A percentile compares a stretch with the other conserved stretches of the same genome.
phyloP scores from a whole-genome alignment of 1,284 basidiomycete genomes.

The Athelia sp. region DNA sequence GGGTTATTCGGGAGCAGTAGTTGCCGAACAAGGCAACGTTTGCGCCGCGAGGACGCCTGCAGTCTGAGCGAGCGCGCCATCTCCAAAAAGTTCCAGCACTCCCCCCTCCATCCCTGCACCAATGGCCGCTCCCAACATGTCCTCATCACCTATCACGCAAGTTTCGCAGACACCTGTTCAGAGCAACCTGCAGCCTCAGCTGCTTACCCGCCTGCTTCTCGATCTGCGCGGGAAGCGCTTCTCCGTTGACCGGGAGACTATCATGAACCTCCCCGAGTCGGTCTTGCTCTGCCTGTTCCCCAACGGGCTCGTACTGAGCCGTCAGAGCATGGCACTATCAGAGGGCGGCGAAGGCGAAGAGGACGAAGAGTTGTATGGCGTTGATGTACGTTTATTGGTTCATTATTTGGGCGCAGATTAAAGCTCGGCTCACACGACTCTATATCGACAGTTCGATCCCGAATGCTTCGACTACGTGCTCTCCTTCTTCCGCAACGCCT shows the following conservation, averaged over 20 bases:
- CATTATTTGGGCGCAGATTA: constrained; percentile 6
- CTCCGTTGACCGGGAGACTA: constrained; percentile 93
- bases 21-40: too few relatives aligned
- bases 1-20: too few relatives aligned
- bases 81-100: too few relatives aligned
- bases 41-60: too few relatives aligned
- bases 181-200: constrained; percentile 73
- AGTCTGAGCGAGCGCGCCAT: too few relatives aligned
- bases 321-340: constrained; percentile 72
- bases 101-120: constrained; percentile 14
- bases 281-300: constrained; percentile 96
- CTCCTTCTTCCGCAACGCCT: constrained; percentile 84
- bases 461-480: constrained; percentile 94
- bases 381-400: constrained; percentile 75
- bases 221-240: constrained; percentile 91
- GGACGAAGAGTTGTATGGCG: constrained; percentile 91
- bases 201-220: constrained; percentile 83
- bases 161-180: constrained; percentile 74
- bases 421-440: background rate
- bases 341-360: constrained; percentile 79
- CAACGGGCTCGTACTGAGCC: constrained; percentile 91
- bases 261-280: constrained; percentile 98
- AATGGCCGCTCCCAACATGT: constrained; percentile 49
- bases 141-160: constrained; percentile 80
- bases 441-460: constrained; percentile 79